A percentile compares a stretch with the other conserved stretches of the same genome.
phyloP scores from a whole-genome alignment of 352 stramenopile genomes.

The Phytophthora sojae region DNA sequence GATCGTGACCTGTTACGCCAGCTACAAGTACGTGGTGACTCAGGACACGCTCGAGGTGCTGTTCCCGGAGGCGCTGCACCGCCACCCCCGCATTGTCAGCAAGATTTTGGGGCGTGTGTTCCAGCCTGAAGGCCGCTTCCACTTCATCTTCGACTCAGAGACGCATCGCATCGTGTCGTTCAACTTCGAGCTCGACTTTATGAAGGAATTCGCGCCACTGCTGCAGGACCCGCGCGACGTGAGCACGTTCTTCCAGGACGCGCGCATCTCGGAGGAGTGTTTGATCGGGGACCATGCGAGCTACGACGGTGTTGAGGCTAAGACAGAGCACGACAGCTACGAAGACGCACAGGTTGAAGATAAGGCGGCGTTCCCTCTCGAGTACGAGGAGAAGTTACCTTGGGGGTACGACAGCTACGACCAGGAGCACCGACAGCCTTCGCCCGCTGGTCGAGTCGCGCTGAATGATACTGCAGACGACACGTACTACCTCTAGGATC shows the following conservation, averaged over 20 bases:
- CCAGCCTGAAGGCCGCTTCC: slow-evolving; percentile 39
- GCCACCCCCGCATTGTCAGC: slow-evolving; percentile 30
- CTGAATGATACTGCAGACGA: background rate
- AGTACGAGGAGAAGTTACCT: slow-evolving; percentile 4
- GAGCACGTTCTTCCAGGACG: slow-evolving; percentile 46
- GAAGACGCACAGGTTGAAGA: background rate
- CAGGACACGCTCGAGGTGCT: slow-evolving; percentile 56
- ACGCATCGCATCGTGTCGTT: slow-evolving; percentile 50
- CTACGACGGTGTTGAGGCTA: slow-evolving; percentile 21
- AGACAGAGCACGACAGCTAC: background rate
- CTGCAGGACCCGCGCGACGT: slow-evolving; percentile 51
- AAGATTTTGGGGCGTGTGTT: slow-evolving; percentile 48
- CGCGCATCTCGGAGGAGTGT: slow-evolving; percentile 58
- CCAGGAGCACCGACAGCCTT: slow-evolving; percentile 26
- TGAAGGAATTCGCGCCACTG: slow-evolving; percentile 47
- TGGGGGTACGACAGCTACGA: background rate
- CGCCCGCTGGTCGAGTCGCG: background rate
- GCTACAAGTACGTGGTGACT: slow-evolving; percentile 53
- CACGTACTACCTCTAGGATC: background rate
- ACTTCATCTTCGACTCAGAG: slow-evolving; percentile 55
- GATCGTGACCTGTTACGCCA: slow-evolving; percentile 50
- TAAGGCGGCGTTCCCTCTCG: background rate
- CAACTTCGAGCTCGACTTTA: slow-evolving; percentile 55
- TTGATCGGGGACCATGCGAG: slow-evolving; percentile 55
- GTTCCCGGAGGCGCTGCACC: slow-evolving; percentile 50